Evolutionary conservation across 2,329 filamentous ascomycete species (phyloP), one percentile per base, ranked within the genome.

Genomic region (Ascochyta pisi): DNA sequence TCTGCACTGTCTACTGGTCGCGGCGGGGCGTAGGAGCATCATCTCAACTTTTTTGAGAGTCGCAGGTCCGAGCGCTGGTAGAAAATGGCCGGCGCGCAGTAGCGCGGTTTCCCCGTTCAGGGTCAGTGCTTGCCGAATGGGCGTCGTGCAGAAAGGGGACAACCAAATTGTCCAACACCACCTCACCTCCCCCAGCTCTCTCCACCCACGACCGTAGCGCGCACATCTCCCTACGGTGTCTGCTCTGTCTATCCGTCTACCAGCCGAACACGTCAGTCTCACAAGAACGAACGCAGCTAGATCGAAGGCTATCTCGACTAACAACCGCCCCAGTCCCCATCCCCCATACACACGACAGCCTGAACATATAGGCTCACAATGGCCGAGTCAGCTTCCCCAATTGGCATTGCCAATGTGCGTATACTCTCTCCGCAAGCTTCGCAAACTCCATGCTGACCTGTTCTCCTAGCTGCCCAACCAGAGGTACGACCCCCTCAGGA

Each of bases 351-450:
- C 56, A 58, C 57, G 53, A 41, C 62, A 68, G 57, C 57, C 51
- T 52, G 43, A 60, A 60, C 67, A 47, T 60, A 64, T 45, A 39
- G 57, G 58, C 33, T 62, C 71, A 75, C 67, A 63, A 88, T 88
- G 85, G 84, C 85, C 68, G 86, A 89, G 73, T 85, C 84, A 64
- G 81, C 84, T 58, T 84, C 85, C 70, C 86, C 86, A 68, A 89
- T 89, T 84, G 86, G 86, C 81, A 89, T 89, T 85, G 86, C 86
- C 83, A 89, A 89, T 77, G 86, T 88, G 78, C 77, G 85, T 84
- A 51, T 48, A 43, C 49, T 19, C 55, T 35, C 16, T 33, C 22
- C 53, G 57, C 46, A 53, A 49, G 16, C 12, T 35, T 4, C 50
- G 6, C 27, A 4, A 38, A 6, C 33, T 31, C 35, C 9, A 8